Percentiles rank a stretch among this genome's conserved stretches.
These are phyloP conservation scores for Stagonosporopsis tanaceti DNA, from an alignment of 2,329 filamentous ascomycete genomes.

Conservation along the genomic window DNA sequence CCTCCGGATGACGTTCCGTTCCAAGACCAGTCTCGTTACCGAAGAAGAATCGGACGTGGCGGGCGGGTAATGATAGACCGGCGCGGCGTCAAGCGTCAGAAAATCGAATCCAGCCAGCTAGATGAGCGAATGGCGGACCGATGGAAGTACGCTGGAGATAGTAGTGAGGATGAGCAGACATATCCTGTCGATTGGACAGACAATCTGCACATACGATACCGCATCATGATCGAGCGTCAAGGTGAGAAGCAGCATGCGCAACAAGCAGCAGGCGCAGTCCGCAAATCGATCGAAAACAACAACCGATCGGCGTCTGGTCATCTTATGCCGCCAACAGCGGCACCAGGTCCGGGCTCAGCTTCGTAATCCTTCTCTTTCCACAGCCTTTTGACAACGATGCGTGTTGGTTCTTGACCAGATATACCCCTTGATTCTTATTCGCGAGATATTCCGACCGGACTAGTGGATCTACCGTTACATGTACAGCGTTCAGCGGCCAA, in stretches of 20 bases:
- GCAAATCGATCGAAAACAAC: constrained; percentile 45
- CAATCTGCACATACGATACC: constrained; percentile 64
- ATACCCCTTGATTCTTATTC: constrained; percentile 46
- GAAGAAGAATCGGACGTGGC: constrained; percentile 83
- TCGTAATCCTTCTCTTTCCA: constrained; percentile 21
- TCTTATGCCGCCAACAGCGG: constrained; percentile 41
- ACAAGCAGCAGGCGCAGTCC: constrained; percentile 30
- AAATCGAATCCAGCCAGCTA: constrained; percentile 25
- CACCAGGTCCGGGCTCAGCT: constrained; percentile 12
- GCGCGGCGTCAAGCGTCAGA: constrained; percentile 68
- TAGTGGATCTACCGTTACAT: constrained; percentile 34
- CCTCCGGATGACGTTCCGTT: constrained; percentile 51
- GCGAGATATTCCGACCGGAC: constrained; percentile 21
- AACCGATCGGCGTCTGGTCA: constrained; percentile 48
- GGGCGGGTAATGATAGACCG: constrained; percentile 90
- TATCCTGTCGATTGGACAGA: constrained; percentile 78
- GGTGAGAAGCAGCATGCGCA: constrained; percentile 48
- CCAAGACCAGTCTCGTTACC: constrained; percentile 69
- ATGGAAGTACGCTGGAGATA: constrained; percentile 89
- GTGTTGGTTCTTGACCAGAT: constrained; percentile 35
- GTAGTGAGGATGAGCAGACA: constrained; percentile 76
- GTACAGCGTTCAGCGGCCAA: constrained; percentile 27
- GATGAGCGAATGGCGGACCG: constrained; percentile 48
- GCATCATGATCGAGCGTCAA: constrained; percentile 59
- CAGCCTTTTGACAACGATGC: constrained; percentile 27